Base-by-base conservation (phyloP, 2,329 filamentous ascomycete genomes). In the Hypomyces perniciosus region DNA sequence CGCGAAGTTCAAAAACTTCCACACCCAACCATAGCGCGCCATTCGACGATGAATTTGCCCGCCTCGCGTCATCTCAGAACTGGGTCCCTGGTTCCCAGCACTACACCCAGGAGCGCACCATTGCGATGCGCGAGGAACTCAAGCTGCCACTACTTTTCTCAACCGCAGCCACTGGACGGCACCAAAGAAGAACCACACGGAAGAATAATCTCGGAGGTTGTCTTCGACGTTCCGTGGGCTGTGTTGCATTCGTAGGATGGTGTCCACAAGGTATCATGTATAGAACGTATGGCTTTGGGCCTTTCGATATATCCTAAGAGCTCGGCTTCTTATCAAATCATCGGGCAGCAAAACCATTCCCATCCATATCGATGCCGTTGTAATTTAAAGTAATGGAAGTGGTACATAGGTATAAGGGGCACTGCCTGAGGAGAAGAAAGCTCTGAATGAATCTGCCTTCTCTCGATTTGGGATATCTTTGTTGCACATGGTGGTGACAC, bases 231-330 rank as follows among this genome's bases (percentile, higher is more conserved):
- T 80, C 71, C 8, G 69, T 67, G 42, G 80, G 75, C 66, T 90
- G 86, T 5, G 88, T 93, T 8, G 86, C 82, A 20, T 89, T 88
- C 0, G 89, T 93, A 0, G 89, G 89, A 66, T 95, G 95, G 68
- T 93, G 88, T 1, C 89, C 89, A 0, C 85, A 87, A 0, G 77
- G 77, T n/a, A 80, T 76, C 1, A 74, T 79, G 58, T 79, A 79
- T n/a, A 79, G 56, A 2, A 79, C 64, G 33, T 71, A 68, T 6
- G 77, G 77, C 58, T 73, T 76, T n/a, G n/a, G n/a, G n/a, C n/a
- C n/a, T n/a, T n/a, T n/a, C n/a, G n/a, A n/a, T n/a, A n/a, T n/a
- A n/a, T n/a, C n/a, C n/a, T n/a, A n/a, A n/a, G n/a, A n/a, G n/a
- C n/a, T n/a, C n/a, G n/a, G n/a, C n/a, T n/a, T n/a, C n/a, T n/a